Evolutionary conservation across 371 early-diverging fungal genomes (phyloP).

Genomic region (Mortierella sp.): DNA sequence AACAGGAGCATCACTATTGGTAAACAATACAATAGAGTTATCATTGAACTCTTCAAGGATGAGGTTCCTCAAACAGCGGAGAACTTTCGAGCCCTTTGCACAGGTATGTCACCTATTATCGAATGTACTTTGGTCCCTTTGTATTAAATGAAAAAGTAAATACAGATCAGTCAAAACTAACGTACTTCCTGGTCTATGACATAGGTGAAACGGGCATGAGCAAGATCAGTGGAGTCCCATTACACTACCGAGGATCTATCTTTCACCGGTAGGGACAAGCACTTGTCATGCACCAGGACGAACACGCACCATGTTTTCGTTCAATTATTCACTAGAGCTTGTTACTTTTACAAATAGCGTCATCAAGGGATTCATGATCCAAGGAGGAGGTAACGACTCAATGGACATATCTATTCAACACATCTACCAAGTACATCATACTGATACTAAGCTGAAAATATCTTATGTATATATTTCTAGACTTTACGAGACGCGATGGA

Average conservation of each 20-base stretch:
- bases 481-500: slow-evolving; percentile 83
- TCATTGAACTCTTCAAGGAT: slow-evolving; percentile 95
- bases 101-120: slow-evolving; percentile 59
- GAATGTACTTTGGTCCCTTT: neutral
- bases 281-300: neutral
- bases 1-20: neutral
- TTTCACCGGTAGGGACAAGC: slow-evolving; percentile 67
- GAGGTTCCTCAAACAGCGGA: slow-evolving; percentile 97
- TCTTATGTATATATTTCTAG: slow-evolving; percentile 31
- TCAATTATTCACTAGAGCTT: neutral
- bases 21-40: slow-evolving; percentile 68
- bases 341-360: slow-evolving; percentile 61
- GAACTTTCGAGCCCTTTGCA: slow-evolving; percentile 94
- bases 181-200: neutral
- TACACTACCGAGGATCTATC: slow-evolving; percentile 77
- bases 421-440: no score
- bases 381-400: slow-evolving; percentile 66
- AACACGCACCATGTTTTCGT: neutral
- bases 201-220: slow-evolving; percentile 84
- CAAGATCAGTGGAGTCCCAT: slow-evolving; percentile 72
- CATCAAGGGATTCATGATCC: slow-evolving; percentile 88
- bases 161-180: neutral
- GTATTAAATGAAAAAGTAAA: neutral
- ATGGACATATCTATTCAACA: no score
- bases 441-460: neutral